These are phyloP conservation scores for Flaveria ramosissima DNA, from an alignment of 129 eudicot species.

Conservation along the genomic window DNA sequence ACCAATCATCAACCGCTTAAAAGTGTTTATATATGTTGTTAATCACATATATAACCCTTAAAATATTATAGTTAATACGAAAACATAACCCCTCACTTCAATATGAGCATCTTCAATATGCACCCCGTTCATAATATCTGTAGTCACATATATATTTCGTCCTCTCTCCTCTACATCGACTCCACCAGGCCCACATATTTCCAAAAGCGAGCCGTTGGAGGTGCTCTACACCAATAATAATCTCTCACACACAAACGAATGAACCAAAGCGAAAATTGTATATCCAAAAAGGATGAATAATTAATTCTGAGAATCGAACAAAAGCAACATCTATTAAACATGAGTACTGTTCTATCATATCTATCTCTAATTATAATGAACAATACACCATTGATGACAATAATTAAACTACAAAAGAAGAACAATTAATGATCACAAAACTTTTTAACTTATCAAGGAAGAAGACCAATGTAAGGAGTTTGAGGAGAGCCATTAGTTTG, in stretches of 20 bases:
- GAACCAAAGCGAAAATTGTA: not conserved
- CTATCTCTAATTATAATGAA: not conserved
- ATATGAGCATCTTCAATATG: too few species aligned
- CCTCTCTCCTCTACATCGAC: too few species aligned
- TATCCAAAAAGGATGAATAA: not conserved
- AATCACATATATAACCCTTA: not conserved
- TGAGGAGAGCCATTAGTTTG: conserved; percentile 22
- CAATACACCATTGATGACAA: not conserved
- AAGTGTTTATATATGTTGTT: too few species aligned
- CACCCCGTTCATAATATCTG: too few species aligned
- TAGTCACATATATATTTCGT: too few species aligned
- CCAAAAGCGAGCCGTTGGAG: too few species aligned
- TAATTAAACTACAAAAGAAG: not conserved
- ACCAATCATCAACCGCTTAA: not conserved
- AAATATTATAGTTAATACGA: too few species aligned
- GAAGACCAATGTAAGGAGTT: conserved; percentile 52
- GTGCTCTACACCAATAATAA: too few species aligned
- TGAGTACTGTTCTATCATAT: not conserved
- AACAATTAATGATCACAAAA: not conserved
- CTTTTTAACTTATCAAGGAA: conserved; percentile 29
- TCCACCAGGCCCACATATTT: too few species aligned
- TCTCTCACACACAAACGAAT: not conserved
- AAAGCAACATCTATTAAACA: not conserved
- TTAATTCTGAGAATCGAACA: not conserved
- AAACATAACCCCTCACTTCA: too few species aligned